Base-by-base conservation (phyloP, 768 basidiomycete genomes). In the Trametes cubensis region DNA sequence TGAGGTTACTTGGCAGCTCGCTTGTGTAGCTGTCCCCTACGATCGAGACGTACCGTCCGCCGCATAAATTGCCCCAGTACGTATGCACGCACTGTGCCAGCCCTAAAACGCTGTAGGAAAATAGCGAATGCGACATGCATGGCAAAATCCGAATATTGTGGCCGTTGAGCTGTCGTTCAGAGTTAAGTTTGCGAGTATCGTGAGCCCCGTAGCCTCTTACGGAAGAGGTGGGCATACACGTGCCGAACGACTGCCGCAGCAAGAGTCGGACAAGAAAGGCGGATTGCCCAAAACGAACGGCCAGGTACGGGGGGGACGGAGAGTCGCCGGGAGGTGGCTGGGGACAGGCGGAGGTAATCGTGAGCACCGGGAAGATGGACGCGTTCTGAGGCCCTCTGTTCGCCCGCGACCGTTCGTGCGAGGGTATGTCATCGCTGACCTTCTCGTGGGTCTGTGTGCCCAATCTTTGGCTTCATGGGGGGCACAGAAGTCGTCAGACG, bases 281-380 rank as follows among this genome's bases (percentile, higher is more conserved):
- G 48, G 25, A n/a, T 28, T 49, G n/a, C 26, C 48, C 42, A 18
- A 10, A 34, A 18, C 13, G 42, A 21, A 44, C 42, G 17, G 42
- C 42, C 20, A 21, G 20, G 42, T 18, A 44, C 18, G 42, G 20
- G 4, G 7, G 18, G 17, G 11, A 17, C 11, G 17, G 55, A 15
- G 55, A 20, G 34, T 56, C 39, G 14, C 44, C 55, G 45, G 55
- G 34, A 44, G 30, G 14, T 25, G 46, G 10, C 5, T 1, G 46
- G 21, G 40, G 45, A 14, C 30, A 51, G 50, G 50, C 50, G 50
- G 50, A 38, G 50, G 50, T 34, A 21, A 10, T 38, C 50, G 50
- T 51, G 28, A 17, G 34, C 21, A 38, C 50, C 50, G 18, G 30
- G 7, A 1, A 15, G 13, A 34, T 20, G 10, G 20, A 11, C 51